Evolutionary conservation across 768 basidiomycete species (phyloP), one percentile per base, ranked within the genome.

Genomic region (Mrakia gelida): DNA sequence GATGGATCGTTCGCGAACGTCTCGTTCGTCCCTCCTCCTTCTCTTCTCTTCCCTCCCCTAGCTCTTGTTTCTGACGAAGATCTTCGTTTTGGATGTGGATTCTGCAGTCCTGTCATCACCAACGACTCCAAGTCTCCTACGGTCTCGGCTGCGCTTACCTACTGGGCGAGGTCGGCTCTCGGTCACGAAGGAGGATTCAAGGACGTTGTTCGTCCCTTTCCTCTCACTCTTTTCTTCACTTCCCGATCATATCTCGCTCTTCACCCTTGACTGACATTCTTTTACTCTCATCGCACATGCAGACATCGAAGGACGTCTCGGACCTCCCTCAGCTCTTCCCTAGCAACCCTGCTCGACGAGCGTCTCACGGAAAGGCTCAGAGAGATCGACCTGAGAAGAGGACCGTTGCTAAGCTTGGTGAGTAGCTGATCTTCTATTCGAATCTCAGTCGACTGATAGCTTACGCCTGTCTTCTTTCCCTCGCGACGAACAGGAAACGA

Each of bases 151-250:
- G 80, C 81, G 3, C 75, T 85, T 38, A 77, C 83, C 65, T 85
- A 80, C 81, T 85, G 84, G 84, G 73, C 81, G 23, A 78, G 81
- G 80, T 83, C 79, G 59, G 82, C 83, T 18, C 80, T 82, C 34
- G 82, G 81, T 0, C 80, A 80, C 34, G 41, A 79, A 28, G 79
- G 79, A 38, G 80, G 79, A 10, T 83, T 81, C 80, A 79, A 80
- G 41, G 34, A 79, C 26, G 67, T 71, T 16, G 75, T 76, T 67
- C 10, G 28, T 68, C 30, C 52, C n/a, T 32, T 30, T 32, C 10
- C n/a, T 26, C 5, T 8, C 32, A 26, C 13, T 16, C 71, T 6
- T 28, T 34, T 54, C 67, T 1, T 43, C 26, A 2, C 4, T 10
- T 56, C 13, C n/a, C n/a, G n/a, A n/a, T n/a, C n/a, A n/a, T 23